These are phyloP conservation scores for Penicillium sp. DNA, from an alignment of 2,329 filamentous ascomycete genomes.

Conservation along the genomic window DNA sequence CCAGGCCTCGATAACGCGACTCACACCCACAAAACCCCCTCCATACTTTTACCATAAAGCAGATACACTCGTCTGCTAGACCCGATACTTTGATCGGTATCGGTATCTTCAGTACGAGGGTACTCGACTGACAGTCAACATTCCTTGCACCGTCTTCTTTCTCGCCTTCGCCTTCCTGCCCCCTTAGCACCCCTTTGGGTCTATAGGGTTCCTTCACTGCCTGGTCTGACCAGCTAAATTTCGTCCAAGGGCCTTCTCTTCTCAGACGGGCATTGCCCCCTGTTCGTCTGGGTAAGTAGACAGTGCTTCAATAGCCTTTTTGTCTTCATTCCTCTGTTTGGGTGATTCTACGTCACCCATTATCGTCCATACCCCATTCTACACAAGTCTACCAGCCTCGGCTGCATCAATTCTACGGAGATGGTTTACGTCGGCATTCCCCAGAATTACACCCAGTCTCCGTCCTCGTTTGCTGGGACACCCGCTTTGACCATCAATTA, in stretches of 20 bases:
- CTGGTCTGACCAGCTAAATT: constrained; percentile 69
- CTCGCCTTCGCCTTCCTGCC: constrained; percentile 76
- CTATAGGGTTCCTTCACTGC: constrained; percentile 66
- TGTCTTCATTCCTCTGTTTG: constrained; percentile 18
- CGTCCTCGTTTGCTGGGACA: constrained; percentile 72
- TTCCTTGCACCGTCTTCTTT: constrained; percentile 83
- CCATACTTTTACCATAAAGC: constrained; percentile 39
- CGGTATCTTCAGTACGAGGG: constrained; percentile 73
- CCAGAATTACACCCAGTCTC: constrained; percentile 78
- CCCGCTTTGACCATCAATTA: constrained; percentile 96
- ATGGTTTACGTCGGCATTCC: constrained; percentile 86
- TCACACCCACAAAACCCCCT: constrained; percentile 20
- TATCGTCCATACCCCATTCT: constrained; percentile 14
- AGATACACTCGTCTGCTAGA: constrained; percentile 74
- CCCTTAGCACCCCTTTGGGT: constrained; percentile 72
- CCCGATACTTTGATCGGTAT: constrained; percentile 84
- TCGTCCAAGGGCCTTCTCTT: constrained; percentile 90
- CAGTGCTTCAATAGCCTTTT: constrained; percentile 74
- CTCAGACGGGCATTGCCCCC: constrained; percentile 83
- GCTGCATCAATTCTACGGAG: constrained; percentile 50
- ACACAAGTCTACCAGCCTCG: constrained; percentile 14
- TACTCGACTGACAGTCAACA: constrained; percentile 68
- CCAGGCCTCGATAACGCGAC: constrained; percentile 65
- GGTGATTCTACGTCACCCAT: constrained; percentile 25
- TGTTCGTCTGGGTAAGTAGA: constrained; percentile 95